These are phyloP conservation scores for Ilex asprella DNA, from an alignment of 257 asterid genomes.

Conservation along the genomic window DNA sequence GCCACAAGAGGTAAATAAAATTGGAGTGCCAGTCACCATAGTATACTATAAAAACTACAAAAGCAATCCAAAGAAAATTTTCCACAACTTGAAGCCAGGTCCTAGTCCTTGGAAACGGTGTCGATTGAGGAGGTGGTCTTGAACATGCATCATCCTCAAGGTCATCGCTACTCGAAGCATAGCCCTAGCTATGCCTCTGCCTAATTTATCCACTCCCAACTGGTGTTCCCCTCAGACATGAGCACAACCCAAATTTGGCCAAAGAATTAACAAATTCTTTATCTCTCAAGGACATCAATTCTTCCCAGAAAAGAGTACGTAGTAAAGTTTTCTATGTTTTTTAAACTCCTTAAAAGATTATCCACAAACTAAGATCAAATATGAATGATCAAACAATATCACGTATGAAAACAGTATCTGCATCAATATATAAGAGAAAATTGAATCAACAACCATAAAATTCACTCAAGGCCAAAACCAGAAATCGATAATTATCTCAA, in stretches of 20 bases:
- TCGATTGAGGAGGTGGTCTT: constrained; percentile 20
- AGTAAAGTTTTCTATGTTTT: neutral
- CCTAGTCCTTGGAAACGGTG: constrained; percentile 26
- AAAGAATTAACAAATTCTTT: no score
- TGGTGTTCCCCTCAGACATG: constrained; percentile 63
- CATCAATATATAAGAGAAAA: constrained; percentile 1
- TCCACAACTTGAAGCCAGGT: constrained; percentile 46
- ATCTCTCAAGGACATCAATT: constrained; percentile 4
- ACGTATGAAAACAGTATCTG: constrained; percentile 2
- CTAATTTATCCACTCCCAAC: constrained; percentile 45
- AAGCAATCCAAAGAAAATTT: constrained; percentile 51
- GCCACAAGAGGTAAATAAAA: constrained; percentile 45
- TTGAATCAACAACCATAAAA: constrained; percentile 13
- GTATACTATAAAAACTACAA: constrained; percentile 41
- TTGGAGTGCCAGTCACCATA: constrained; percentile 48
- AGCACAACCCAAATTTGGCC: neutral
- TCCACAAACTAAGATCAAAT: no score
- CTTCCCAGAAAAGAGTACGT: neutral
- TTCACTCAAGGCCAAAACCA: constrained; percentile 9
- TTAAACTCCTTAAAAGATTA: neutral
- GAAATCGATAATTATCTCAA: neutral
- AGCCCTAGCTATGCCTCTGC: constrained; percentile 58
- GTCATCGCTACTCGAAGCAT: constrained; percentile 56
- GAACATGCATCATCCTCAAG: constrained; percentile 68
- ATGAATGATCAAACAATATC: constrained; percentile 12